Evolutionary conservation across 345 rosid species (phyloP), one percentile per base, ranked within the genome.

Genomic region (Eucalyptus urophylla): DNA sequence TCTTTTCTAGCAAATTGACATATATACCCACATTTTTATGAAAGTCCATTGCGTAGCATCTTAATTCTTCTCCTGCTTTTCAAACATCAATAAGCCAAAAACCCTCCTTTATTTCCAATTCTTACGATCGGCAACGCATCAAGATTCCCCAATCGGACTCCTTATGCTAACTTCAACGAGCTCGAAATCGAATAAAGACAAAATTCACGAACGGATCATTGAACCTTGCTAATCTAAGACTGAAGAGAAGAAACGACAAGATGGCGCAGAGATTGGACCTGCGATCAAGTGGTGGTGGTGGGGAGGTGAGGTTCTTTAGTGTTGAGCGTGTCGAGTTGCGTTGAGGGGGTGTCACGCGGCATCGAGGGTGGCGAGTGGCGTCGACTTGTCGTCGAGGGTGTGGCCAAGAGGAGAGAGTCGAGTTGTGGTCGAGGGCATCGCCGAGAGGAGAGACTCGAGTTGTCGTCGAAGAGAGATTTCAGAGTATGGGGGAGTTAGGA

Each of bases 291-390:
- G 19, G 53, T 50, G 19, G 53, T 50, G 53, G 51, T 49, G 19
- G 7, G 8, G 53, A 15, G 53, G 19, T 19, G 1, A 15, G 19
- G 7, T 50, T 50, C 8, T 15, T 50, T 6, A 6, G 19, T 6
- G 53, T 50, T 3, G 0, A 50, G 19, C 8, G 53, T 0, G 6
- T 2, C 8, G 53, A 49, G 51, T 0, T 2, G 50, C 15, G 6
- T 14, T 2, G 0, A 50, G 19, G 17, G 53, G 53, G 17, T 2
- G 53, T 49, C 3, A 13, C 14, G 5, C 50, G 14, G 50, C 50
- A 1, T 49, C 14, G 14, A 49, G 50, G 50, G 51, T 5, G 51
- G 51, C 16, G 16, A 49, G 51, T 4, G 50, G 50, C 6, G 14
- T 13, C 1, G 15, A 49, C 6, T 49, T 2, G 16, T 49, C 15